Evolutionary conservation across 176 grass and related monocot genomes (phyloP).

Genomic region (Areca catechu): DNA sequence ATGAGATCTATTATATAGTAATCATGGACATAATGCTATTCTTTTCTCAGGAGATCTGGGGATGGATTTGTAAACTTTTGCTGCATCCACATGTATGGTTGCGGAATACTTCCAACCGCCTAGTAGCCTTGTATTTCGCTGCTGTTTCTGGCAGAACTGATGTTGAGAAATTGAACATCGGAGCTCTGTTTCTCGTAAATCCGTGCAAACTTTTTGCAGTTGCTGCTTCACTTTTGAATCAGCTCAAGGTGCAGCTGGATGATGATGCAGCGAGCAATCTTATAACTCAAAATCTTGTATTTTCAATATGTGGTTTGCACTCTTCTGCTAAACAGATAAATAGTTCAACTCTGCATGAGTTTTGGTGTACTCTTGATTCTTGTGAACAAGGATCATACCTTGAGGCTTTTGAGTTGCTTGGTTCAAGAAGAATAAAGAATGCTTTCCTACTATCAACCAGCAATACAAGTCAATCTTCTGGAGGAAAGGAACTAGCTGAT

Average conservation of each 20-base stretch:
- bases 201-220: conserved; percentile 74
- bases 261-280: conserved; percentile 56
- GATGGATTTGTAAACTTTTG: conserved; percentile 59
- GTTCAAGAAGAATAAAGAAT: conserved; percentile 62
- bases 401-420: conserved; percentile 75
- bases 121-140: conserved; percentile 72
- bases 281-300: conserved; percentile 65
- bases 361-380: conserved; percentile 60
- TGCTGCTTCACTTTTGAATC: conserved; percentile 70
- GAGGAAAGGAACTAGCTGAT: conserved; percentile 22
- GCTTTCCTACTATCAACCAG: conserved; percentile 52
- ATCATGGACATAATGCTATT: background rate
- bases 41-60: conserved; percentile 67
- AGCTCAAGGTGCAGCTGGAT: conserved; percentile 51
- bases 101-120: conserved; percentile 53
- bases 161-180: conserved; percentile 29
- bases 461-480: conserved; percentile 10
- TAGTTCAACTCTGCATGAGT: conserved; percentile 23
- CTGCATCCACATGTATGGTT: conserved; percentile 64
- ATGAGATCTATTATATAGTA: no score
- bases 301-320: conserved; percentile 62
- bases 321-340: conserved; percentile 41
- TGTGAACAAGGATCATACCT: conserved; percentile 45
- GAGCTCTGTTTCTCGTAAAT: conserved; percentile 45
- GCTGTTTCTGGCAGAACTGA: no score